These are phyloP conservation scores for Tuber magnatum DNA, from an alignment of 495 filamentous ascomycete genomes.

Conservation along the genomic window DNA sequence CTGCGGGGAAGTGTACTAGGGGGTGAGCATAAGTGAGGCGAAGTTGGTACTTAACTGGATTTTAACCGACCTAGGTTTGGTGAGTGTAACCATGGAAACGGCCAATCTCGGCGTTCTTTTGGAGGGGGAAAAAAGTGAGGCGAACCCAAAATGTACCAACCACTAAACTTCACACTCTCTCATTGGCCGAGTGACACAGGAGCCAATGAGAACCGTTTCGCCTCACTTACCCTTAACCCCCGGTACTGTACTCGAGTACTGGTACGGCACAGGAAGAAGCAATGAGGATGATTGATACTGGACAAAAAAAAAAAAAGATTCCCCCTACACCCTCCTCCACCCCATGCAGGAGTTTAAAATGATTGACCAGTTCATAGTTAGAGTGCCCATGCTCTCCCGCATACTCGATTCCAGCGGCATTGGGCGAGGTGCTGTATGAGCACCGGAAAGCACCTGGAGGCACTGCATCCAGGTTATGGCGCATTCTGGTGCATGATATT, in stretches of 20 bases:
- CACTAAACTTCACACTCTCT: no score
- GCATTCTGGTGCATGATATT: background rate
- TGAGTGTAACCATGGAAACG: no score
- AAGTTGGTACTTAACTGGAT: no score
- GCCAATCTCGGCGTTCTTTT: no score
- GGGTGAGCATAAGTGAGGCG: no score
- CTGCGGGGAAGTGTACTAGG: background rate
- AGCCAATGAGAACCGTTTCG: no score
- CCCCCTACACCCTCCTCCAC: background rate
- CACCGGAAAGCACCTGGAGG: background rate
- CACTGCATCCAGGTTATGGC: background rate
- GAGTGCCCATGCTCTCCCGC: background rate
- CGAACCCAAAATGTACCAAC: no score
- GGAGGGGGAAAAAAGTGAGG: no score
- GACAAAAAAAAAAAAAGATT: background rate
- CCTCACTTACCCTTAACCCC: no score
- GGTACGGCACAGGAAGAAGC: background rate
- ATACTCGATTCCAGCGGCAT: background rate
- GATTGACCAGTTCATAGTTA: background rate
- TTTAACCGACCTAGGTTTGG: no score
- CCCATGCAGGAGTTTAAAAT: background rate
- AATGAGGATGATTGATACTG: background rate
- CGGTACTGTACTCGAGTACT: no score
- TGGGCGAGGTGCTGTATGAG: background rate
- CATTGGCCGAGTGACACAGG: no score